Base-by-base conservation (phyloP, 768 basidiomycete species). In the Kwoniella sp. region DNA sequence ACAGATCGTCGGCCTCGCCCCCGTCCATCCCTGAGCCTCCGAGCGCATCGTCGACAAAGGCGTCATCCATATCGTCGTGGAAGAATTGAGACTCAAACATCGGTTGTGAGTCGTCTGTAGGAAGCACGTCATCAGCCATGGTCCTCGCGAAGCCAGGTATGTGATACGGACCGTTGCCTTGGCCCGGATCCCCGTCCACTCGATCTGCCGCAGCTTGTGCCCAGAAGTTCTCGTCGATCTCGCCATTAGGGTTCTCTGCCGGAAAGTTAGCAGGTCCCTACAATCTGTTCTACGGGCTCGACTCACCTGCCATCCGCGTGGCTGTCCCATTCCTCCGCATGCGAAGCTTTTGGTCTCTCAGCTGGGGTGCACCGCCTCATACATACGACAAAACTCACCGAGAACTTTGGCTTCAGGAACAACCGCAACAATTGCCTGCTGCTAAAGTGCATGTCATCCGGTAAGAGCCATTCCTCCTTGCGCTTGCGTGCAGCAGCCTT, bases 401-500 rank as follows among this genome's bases (percentile, higher is more conserved):
- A 84, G 69, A 92, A 96, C 71, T 90, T 90, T 29, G 93, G 93
- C 75, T 99, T 99, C 68, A 95, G 74, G 79, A 98, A 99, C 43
- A 99, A 74, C 6, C 90, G 85, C 17, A 99, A 82, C 11, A 99
- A 80, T 63, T 95, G 88, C 59, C 84, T 79, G 67, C 85, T 89
- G 25, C 87, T 87, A 73, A 99, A 99, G 73, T 96, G 92, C 86
- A 93, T 92, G 70, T 99, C 95, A 63, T 96, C 91, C 1, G 95
- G 95, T 37, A 98, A 77, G 7, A 83, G 80, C 78, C 83, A 78
- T 75, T 80, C 61, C 73, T 80, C 77, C 75, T 82, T 45, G 73
- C 62, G 28, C 50, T 59, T 62, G 5, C n/a, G 46, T 12, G 42
- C 56, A 12, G 25, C 31, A 22, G 19, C 38, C 27, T 54, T 53